Evolutionary conservation across 805 yeast genomes (phyloP).

Genomic region (Ogataea ramenticola): DNA sequence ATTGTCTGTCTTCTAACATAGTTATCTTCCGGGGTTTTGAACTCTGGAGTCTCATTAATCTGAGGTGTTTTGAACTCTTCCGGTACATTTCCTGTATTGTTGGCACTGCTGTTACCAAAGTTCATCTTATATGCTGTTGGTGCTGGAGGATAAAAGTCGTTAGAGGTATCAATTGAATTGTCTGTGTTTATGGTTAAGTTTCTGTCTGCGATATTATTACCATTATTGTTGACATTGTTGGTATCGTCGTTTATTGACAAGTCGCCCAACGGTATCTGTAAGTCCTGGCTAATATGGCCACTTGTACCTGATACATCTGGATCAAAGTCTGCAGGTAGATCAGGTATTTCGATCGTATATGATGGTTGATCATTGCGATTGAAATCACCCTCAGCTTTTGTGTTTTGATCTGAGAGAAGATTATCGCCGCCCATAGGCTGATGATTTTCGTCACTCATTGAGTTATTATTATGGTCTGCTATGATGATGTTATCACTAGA

Average conservation of each 20-base stretch:
- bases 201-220: no score
- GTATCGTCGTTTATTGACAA: neutral
- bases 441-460: neutral
- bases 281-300: neutral
- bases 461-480: no score
- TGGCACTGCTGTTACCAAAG: neutral
- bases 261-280: neutral
- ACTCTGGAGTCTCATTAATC: neutral
- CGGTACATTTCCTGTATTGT: neutral
- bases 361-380: neutral
- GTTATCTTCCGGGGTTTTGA: constrained; percentile 10
- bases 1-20: constrained; percentile 6
- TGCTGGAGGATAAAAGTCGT: neutral
- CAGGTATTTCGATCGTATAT: neutral
- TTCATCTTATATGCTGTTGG: neutral
- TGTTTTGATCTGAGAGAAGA: neutral
- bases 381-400: neutral
- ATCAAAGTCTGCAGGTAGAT: neutral
- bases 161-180: neutral
- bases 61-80: neutral
- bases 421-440: no score
- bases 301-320: neutral
- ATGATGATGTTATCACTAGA: no score
- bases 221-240: neutral
- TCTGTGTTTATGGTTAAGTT: neutral